Evolutionary conservation across 306 rosid genomes (phyloP).

Genomic region (Sicyos baderoa): DNA sequence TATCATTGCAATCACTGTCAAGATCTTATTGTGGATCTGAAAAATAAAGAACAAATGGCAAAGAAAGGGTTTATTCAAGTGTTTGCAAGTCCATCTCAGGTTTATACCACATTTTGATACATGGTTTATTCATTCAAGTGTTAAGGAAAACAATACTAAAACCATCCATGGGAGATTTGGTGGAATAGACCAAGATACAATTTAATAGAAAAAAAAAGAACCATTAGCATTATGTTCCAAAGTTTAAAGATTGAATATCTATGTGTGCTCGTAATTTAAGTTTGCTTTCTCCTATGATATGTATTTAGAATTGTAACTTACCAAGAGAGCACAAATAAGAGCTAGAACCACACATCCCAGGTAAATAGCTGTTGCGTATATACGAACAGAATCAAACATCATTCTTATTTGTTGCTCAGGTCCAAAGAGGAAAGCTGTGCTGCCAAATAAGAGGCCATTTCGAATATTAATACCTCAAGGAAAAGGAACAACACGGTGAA

Average conservation of each 20-base stretch:
- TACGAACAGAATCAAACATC: conserved; percentile 85
- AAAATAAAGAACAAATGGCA: conserved; percentile 16
- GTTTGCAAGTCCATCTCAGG: conserved; percentile 1
- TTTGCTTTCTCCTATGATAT: not conserved
- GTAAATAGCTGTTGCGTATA: conserved; percentile 68
- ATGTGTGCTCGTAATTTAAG: not conserved
- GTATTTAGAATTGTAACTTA: conserved; percentile 26
- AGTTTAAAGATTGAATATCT: not conserved
- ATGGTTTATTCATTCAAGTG: not conserved
- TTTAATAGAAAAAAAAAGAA: not conserved
- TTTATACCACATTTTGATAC: not conserved
- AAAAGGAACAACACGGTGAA: conserved; percentile 9
- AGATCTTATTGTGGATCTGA: conserved; percentile 73
- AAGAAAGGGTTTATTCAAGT: not conserved
- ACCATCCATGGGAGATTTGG: not conserved
- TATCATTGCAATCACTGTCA: conserved; percentile 68
- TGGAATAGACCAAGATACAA: not conserved
- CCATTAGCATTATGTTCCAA: not conserved
- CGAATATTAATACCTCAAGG: conserved; percentile 11
- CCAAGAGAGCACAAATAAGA: conserved; percentile 85
- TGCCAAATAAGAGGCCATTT: conserved; percentile 42
- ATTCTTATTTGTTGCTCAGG: conserved; percentile 54
- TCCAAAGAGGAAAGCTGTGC: conserved; percentile 94
- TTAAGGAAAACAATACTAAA: not conserved
- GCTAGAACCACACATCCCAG: conserved; percentile 80